Conservation (phyloP, 1,284 basidiomycete genomes). For the Ceratobasidium sp. region DNA sequence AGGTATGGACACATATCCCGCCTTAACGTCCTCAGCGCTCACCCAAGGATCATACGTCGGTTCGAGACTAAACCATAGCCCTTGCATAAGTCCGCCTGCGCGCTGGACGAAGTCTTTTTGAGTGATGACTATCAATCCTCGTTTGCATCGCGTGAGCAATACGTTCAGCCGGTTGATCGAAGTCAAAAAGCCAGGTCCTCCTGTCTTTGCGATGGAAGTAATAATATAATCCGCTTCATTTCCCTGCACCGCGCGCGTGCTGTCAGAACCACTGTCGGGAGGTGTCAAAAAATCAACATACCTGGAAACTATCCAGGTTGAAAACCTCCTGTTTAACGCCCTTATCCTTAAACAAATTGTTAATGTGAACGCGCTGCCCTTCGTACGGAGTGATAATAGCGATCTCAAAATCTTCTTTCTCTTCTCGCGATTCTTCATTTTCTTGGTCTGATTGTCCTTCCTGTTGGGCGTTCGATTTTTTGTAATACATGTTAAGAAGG, state of each 20-base stretch:
- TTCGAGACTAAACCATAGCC: conserved; percentile 5
- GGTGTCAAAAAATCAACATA: neutral
- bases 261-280: neutral
- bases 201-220: conserved; percentile 69
- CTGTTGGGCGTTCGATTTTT: neutral
- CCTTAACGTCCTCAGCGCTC: conserved; percentile 2
- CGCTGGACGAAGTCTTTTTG: conserved; percentile 64
- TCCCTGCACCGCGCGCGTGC: conserved; percentile 21
- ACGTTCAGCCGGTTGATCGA: conserved; percentile 71
- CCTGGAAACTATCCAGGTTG: conserved; percentile 33
- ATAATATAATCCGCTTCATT: conserved; percentile 52
- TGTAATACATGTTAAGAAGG: conserved; percentile 15
- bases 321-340: neutral
- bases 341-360: conserved; percentile 51
- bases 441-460: too few species aligned
- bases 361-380: conserved; percentile 65
- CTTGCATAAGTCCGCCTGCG: conserved; percentile 19
- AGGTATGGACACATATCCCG: conserved; percentile 19
- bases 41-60: conserved; percentile 17
- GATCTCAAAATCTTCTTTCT: conserved; percentile 52
- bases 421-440: neutral
- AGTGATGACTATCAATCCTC: conserved; percentile 72
- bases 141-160: conserved; percentile 70
- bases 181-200: conserved; percentile 66
- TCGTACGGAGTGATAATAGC: conserved; percentile 79